Evolutionary conservation across 1,284 basidiomycete genomes (phyloP), one percentile per base, ranked within the genome.

Genomic region (Golubevia pallescens): DNA sequence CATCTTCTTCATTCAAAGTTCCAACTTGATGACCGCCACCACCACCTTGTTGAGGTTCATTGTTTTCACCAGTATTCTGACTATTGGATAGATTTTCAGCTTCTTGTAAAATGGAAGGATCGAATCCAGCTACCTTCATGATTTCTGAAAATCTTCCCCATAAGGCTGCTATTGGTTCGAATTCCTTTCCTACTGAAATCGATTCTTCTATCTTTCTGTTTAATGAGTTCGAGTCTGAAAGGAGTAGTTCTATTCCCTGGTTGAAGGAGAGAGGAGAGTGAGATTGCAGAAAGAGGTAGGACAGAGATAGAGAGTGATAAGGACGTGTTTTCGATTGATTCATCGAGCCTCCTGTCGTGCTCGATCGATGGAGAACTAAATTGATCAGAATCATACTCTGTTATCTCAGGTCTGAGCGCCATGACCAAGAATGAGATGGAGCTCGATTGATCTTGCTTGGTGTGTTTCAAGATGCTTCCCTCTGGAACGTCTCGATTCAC

Each of bases 191-290:
- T 88, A 97, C 95, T 7, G 92, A 92, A 48, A 93, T 88, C 0
- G 94, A 92, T 83, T 97, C 94, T 86, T 97, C 95, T 2, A 97
- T 88, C 79, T 94, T 95, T 66, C 95, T 90, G 85, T 97, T 97
- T 19, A 95, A 87, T n/a, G 90, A 89, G 81, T 97, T 97, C 66
- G 91, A 91, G n/a, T 92, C 90, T 1, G 92, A 92, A 16, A 97
- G 87, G 3, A 96, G 86, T 67, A 93, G 92, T 80, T 96, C 95
- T 77, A 97, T 94, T n/a, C 91, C 92, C 95, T 97, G 75, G 5
- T 13, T 21, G 23, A 59, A 42, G 61, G 38, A 69, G 66, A 52
- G 51, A 60, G 64, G 38, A 4, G 60, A 55, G 51, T 13, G 42
- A 23, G 19, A 42, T 52, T n/a, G 34, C 52, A 7, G 14, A 28